Percentiles rank a stretch among this genome's conserved stretches.
These are phyloP conservation scores for Mytilinidion resinicola DNA, from an alignment of 495 filamentous ascomycete genomes.

Conservation along the genomic window DNA sequence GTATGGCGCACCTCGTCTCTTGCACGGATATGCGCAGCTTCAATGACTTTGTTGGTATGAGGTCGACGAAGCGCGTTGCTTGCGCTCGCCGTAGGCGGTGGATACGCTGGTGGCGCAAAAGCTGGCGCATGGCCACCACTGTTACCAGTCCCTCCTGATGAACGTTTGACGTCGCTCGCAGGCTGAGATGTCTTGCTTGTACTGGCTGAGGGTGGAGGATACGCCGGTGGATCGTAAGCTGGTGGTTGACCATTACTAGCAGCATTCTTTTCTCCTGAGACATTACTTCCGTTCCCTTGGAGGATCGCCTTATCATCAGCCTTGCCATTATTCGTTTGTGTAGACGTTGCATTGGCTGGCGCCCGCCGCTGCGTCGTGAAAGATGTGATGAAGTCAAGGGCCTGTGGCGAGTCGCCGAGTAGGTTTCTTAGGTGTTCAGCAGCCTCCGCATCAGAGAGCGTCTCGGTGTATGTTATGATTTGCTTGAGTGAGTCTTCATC, in stretches of 20 bases:
- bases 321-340: too few relatives aligned
- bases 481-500: constrained; percentile 78
- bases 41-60: constrained; percentile 37
- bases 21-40: constrained; percentile 36
- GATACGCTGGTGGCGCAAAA: too few relatives aligned
- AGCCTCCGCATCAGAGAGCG: constrained; percentile 63
- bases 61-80: neutral
- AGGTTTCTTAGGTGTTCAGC: constrained; percentile 81
- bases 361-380: constrained; percentile 68
- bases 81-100: neutral
- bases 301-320: too few relatives aligned
- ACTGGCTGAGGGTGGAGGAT: too few relatives aligned
- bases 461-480: constrained; percentile 70
- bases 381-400: constrained; percentile 83
- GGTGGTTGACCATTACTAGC: too few relatives aligned
- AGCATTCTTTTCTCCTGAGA: too few relatives aligned
- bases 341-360: constrained; percentile 11
- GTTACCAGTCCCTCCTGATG: too few relatives aligned
- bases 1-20: constrained; percentile 30
- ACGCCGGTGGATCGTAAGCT: too few relatives aligned
- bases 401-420: constrained; percentile 76
- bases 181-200: too few relatives aligned
- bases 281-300: too few relatives aligned
- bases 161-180: too few relatives aligned
- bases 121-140: too few relatives aligned